Evolutionary conservation across 805 yeast species (phyloP).

Genomic region (Ogataea methanolica): DNA sequence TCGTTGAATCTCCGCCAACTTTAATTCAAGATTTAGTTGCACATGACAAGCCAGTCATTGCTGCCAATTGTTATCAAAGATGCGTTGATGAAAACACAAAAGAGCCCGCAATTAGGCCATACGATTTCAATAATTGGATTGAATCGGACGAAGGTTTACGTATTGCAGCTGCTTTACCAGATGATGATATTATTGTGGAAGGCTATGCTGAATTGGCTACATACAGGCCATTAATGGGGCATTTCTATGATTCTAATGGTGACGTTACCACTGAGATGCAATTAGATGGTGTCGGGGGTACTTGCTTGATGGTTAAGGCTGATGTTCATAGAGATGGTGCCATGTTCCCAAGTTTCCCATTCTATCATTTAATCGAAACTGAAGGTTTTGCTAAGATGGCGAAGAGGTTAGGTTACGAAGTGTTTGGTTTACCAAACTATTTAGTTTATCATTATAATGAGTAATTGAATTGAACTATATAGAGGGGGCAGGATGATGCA

Average conservation of each 20-base stretch:
- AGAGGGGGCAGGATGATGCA: not conserved
- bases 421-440: constrained; percentile 91
- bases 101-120: constrained; percentile 66
- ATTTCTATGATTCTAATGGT: constrained; percentile 65
- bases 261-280: constrained; percentile 65
- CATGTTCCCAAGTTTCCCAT: constrained; percentile 98
- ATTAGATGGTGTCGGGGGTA: constrained; percentile 97
- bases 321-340: constrained; percentile 99
- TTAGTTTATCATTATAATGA: constrained; percentile 90
- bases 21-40: constrained; percentile 81
- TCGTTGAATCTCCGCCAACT: constrained; percentile 80
- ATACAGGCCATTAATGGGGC: constrained; percentile 92
- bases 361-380: constrained; percentile 93
- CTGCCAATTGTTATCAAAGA: constrained; percentile 92
- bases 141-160: constrained; percentile 75
- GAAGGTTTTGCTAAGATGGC: constrained; percentile 99
- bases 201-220: constrained; percentile 94
- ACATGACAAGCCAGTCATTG: constrained; percentile 82
- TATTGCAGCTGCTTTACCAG: constrained; percentile 66
- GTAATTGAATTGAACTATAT: constrained; percentile 23
- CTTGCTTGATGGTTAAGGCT: constrained; percentile 91
- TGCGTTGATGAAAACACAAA: constrained; percentile 55
- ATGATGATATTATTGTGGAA: constrained; percentile 91
- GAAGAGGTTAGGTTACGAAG: constrained; percentile 85
- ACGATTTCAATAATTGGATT: constrained; percentile 95